Conservation (phyloP, 306 rosid species). For the Gastrolobium villosum region DNA sequence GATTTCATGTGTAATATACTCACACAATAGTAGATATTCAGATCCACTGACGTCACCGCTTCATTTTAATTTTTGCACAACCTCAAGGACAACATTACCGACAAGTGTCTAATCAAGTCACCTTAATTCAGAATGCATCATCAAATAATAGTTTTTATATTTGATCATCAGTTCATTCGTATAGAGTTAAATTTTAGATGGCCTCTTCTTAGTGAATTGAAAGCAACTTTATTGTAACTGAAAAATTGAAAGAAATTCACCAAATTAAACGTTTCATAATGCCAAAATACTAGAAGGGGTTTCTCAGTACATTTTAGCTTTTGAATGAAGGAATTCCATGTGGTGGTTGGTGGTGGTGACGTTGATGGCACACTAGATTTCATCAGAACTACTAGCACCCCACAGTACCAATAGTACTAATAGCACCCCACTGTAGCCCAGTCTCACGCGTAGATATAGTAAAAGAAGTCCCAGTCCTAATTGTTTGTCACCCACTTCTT, state of each 20-base stretch:
- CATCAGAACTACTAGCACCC: constrained; percentile 19
- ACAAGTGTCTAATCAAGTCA: not conserved
- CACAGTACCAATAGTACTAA: constrained; percentile 5
- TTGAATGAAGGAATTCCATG: not conserved
- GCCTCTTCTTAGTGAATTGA: not conserved
- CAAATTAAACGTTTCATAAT: not conserved
- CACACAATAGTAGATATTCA: constrained; percentile 29
- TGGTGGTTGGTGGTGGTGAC: constrained; percentile 12
- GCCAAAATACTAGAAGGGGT: not conserved
- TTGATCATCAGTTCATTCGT: not conserved
- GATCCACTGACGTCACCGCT: constrained; percentile 43
- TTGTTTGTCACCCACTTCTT: constrained; percentile 31
- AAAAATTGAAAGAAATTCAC: not conserved
- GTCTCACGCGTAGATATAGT: not conserved
- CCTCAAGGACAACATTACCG: not conserved
- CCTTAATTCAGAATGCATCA: not conserved
- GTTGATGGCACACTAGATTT: constrained; percentile 31
- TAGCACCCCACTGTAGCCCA: not conserved
- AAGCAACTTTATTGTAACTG: not conserved
- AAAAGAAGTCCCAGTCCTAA: not conserved
- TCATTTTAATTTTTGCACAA: not conserved
- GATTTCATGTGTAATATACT: constrained; percentile 7
- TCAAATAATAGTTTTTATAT: not conserved
- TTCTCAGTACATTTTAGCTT: not conserved
- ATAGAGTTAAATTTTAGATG: not conserved